Evolutionary conservation across 2,329 filamentous ascomycete genomes (phyloP), one percentile per base, ranked within the genome.

Genomic region (Venturia effusa): DNA sequence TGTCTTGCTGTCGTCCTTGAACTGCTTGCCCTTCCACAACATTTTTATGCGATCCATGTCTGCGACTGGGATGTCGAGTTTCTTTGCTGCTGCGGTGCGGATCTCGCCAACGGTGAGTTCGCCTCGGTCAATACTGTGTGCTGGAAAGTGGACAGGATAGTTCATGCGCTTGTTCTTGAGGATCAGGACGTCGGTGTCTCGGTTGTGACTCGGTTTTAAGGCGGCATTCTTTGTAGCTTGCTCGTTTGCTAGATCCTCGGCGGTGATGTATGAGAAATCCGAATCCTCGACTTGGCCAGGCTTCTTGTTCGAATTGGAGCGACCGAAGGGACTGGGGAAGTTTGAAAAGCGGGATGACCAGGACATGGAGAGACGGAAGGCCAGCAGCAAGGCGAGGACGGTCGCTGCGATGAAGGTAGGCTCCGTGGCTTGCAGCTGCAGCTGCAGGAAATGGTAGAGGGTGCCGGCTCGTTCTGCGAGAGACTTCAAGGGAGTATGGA

Each of bases 181-280:
- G 43, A 89, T 74, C 37, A 92, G 76, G 13, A 90, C 79, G 70
- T 92, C 89, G 66, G 89, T 88, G 67, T 89, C 77, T 54, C 86
- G 71, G 68, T 76, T 73, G 70, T 61, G 74, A 74, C 34, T 77
- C 74, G 64, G 66, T 81, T 79, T n/a, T 74, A 70, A 73, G 70
- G 72, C 62, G 65, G 65, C 59, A 67, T 67, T 62, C 64, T 66
- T 63, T 62, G 67, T 65, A 66, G 62, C 48, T 67, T 70, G 74
- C 70, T 66, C 68, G 72, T 66, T 71, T 71, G 74, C 80, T 45
- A 92, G 74, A 70, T 92, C 88, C 70, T 89, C 84, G 34, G 86
- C 86, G n/a, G 88, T 91, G 71, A 92, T 92, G 78, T 93, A 92
- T 72, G 85, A 88, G 74, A 86, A 93, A 76, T 92, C 89, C 40